These are phyloP conservation scores for Boletus tylopilopsis DNA, from an alignment of 768 basidiomycete species.

Conservation along the genomic window DNA sequence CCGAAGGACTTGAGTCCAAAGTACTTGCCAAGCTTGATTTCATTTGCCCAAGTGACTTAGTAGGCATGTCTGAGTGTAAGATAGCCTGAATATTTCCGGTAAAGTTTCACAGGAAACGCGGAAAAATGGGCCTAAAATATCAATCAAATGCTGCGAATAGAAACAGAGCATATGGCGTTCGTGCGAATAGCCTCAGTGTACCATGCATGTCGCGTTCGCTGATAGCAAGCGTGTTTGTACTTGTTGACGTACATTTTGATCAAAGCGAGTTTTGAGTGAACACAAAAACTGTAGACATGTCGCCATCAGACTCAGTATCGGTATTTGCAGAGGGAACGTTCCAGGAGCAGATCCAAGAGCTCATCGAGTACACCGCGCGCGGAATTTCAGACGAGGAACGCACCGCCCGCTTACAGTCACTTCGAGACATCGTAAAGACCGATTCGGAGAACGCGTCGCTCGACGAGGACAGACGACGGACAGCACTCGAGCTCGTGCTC, in stretches of 20 bases:
- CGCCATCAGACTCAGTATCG: conserved; percentile 69
- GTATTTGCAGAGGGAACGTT: conserved; percentile 88
- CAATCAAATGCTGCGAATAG: too few relatives aligned
- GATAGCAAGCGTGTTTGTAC: too few relatives aligned
- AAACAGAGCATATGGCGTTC: neutral
- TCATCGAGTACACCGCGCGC: conserved; percentile 70
- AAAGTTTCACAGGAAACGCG: too few relatives aligned
- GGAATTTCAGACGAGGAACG: conserved; percentile 67
- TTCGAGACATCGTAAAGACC: conserved; percentile 56
- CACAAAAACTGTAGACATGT: conserved; percentile 47
- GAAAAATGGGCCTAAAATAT: too few relatives aligned
- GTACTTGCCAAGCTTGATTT: too few relatives aligned
- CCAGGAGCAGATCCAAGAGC: conserved; percentile 79
- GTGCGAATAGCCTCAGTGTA: neutral
- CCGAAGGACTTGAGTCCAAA: too few relatives aligned
- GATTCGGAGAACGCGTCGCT: conserved; percentile 50
- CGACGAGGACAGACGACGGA: conserved; percentile 49
- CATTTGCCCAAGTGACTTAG: too few relatives aligned
- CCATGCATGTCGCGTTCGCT: too few relatives aligned
- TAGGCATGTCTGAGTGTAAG: too few relatives aligned
- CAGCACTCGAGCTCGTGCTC: conserved; percentile 57
- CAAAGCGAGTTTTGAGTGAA: neutral
- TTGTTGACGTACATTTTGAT: neutral
- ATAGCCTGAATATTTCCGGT: too few relatives aligned
- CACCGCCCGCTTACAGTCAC: conserved; percentile 55